These are phyloP conservation scores for Phytophthora boehmeriae DNA, from an alignment of 352 stramenopile genomes.

Conservation along the genomic window DNA sequence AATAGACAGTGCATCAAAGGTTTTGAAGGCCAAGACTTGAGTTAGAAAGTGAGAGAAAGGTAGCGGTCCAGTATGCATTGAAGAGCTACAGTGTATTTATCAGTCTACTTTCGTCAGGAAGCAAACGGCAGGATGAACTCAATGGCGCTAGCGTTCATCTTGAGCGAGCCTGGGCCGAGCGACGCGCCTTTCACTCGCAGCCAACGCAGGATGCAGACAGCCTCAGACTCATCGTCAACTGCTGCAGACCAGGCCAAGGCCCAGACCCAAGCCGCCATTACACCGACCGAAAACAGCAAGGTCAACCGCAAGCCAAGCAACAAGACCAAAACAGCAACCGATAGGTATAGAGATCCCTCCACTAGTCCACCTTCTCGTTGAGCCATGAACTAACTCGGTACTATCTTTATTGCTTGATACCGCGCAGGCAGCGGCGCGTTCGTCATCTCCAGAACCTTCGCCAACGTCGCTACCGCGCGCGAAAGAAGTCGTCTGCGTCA, in stretches of 20 bases:
- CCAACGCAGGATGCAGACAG: constrained; percentile 5
- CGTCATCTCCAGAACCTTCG: constrained; percentile 51
- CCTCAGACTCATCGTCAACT: constrained; percentile 1
- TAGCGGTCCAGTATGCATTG: not conserved
- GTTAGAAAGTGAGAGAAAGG: too few relatives aligned
- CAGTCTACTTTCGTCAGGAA: too few relatives aligned
- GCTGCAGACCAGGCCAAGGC: not conserved
- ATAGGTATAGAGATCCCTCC: constrained; percentile 15
- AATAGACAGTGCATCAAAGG: not conserved
- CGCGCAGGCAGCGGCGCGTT: constrained; percentile 32
- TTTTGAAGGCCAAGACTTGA: not conserved
- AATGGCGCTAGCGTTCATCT: constrained; percentile 44
- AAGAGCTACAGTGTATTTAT: constrained; percentile 13
- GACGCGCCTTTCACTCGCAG: constrained; percentile 2
- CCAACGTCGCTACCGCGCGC: constrained; percentile 52
- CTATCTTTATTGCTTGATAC: not conserved
- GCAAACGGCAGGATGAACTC: constrained; percentile 21
- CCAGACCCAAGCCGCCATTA: not conserved
- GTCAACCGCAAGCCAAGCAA: not conserved
- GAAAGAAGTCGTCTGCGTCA: constrained; percentile 45
- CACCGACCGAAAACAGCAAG: not conserved
- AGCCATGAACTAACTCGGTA: too few relatives aligned
- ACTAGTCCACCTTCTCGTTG: not conserved
- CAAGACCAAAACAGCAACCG: constrained; percentile 1
- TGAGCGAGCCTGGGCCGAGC: constrained; percentile 18